Base-by-base conservation (phyloP, 2,329 filamentous ascomycete species). In the Aspergillus spinulosporus region DNA sequence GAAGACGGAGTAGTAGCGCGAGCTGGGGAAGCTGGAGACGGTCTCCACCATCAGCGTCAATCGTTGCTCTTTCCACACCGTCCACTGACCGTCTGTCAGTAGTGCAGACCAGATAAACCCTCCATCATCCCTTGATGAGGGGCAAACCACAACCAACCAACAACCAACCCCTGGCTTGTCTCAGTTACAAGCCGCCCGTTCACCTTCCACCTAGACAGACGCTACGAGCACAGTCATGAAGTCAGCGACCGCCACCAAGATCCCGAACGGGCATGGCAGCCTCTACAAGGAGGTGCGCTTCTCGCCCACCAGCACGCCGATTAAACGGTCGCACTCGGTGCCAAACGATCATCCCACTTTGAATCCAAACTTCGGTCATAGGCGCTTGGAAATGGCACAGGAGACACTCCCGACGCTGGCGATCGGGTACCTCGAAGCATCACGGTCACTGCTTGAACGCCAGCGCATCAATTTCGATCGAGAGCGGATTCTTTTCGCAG, bases 211-310 rank as follows among this genome's bases (percentile, higher is more conserved):
- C 36, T 56, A 28, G 39, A 45, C n/a, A 15, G 29, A 32, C 29
- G 21, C 21, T 21, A 21, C 21, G 21, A 21, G 21, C 37, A 47
- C 46, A 49, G 63, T 45, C 8, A 72, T 72, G 69, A 70, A 59
- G 60, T 53, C 64, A 42, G 56, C 63, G 21, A 54, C 55, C 11
- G 43, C 61, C 21, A 59, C 59, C 14, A 67, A 65, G 21, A 46
- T 65, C 36, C 66, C 63, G 15, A 70, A 72, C 44, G 69, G 71
- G 42, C 71, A 72, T 58, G 68, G 69, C 46, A 68, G 63, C 55
- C 60, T 68, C 39, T 73, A 72, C 62, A 77, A 74, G 66, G 74
- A 74, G 59, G 74, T 76, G 36, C 74, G 71, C 50, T 76, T 76
- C 60, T 76, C 74, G 21, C 70, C 72, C 9, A 70, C 73, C 3